A percentile compares a stretch with the other conserved stretches of the same genome.
phyloP scores from a whole-genome alignment of 352 stramenopile genomes.

The Phytophthora hibernalis region DNA sequence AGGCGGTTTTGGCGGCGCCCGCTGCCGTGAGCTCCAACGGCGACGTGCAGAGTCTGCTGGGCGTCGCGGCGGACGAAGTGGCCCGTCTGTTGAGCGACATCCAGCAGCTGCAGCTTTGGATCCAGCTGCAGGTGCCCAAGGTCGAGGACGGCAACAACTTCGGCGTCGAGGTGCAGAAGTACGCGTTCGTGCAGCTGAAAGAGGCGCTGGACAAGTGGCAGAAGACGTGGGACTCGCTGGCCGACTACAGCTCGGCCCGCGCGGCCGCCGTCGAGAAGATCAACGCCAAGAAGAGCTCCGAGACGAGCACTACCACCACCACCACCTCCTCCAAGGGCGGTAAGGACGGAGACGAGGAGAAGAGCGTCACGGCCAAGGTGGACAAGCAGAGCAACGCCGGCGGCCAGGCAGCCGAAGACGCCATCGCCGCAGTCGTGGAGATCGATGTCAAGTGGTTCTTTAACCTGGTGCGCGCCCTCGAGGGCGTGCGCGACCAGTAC shows the following conservation, averaged over 20 bases:
- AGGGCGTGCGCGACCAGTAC: constrained; percentile 83
- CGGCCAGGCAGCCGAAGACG: constrained; percentile 53
- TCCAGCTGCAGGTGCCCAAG: constrained; percentile 77
- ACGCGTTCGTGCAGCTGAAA: constrained; percentile 73
- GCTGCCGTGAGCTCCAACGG: constrained; percentile 48
- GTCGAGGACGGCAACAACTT: constrained; percentile 90
- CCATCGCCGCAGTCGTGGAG: constrained; percentile 70
- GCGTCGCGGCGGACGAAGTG: constrained; percentile 62
- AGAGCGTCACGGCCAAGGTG: constrained; percentile 62
- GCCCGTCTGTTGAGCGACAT: constrained; percentile 53
- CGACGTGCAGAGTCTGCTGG: constrained; percentile 49
- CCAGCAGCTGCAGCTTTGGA: constrained; percentile 72
- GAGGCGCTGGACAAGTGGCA: constrained; percentile 70
- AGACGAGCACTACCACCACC: constrained; percentile 68
- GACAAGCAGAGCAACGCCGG: constrained; percentile 60
- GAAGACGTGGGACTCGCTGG: constrained; percentile 78
- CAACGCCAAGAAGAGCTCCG: constrained; percentile 64
- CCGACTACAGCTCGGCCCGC: constrained; percentile 74
- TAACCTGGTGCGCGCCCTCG: constrained; percentile 71
- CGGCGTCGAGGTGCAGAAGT: constrained; percentile 88
- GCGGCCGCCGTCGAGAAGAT: constrained; percentile 78
- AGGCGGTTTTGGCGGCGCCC: constrained; percentile 39
- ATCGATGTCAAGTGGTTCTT: constrained; percentile 90
- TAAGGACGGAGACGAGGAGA: constrained; percentile 80
- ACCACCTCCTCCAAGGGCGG: constrained; percentile 61